These are phyloP conservation scores for Phaeosphaeria sp. DNA, from an alignment of 2,329 filamentous ascomycete genomes.

Conservation along the genomic window DNA sequence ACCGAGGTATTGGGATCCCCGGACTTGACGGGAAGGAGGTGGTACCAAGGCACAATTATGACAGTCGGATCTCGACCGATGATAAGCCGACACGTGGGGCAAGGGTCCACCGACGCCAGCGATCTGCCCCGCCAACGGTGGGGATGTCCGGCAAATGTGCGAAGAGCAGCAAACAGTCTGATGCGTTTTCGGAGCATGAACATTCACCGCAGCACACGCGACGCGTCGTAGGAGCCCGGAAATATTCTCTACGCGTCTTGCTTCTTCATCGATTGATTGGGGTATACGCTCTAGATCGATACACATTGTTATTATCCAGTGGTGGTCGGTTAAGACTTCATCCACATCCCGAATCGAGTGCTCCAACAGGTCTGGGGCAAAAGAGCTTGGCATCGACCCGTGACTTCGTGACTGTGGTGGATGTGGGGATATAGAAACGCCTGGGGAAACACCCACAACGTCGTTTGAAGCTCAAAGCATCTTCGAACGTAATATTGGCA, in stretches of 20 bases:
- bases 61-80: not conserved
- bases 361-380: not conserved
- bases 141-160: conserved; percentile 5
- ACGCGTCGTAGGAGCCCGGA: not conserved
- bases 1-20: not conserved
- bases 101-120: conserved; percentile 1
- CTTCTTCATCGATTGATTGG: not conserved
- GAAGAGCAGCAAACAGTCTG: not conserved
- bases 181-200: not conserved
- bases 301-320: not conserved
- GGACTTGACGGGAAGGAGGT: not conserved
- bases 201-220: not conserved
- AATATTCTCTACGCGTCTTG: not conserved
- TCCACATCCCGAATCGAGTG: conserved; percentile 12
- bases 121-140: conserved; percentile 3
- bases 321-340: conserved; percentile 19
- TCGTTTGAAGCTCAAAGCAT: not conserved
- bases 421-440: conserved; percentile 8
- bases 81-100: conserved; percentile 7
- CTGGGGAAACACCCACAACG: not conserved
- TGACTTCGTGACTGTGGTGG: not conserved
- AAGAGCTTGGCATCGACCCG: conserved; percentile 7
- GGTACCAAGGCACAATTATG: not conserved
- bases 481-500: not conserved
- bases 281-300: not conserved